phyloP scores from a whole-genome alignment of 345 rosid species.

The Citrus sp. region DNA sequence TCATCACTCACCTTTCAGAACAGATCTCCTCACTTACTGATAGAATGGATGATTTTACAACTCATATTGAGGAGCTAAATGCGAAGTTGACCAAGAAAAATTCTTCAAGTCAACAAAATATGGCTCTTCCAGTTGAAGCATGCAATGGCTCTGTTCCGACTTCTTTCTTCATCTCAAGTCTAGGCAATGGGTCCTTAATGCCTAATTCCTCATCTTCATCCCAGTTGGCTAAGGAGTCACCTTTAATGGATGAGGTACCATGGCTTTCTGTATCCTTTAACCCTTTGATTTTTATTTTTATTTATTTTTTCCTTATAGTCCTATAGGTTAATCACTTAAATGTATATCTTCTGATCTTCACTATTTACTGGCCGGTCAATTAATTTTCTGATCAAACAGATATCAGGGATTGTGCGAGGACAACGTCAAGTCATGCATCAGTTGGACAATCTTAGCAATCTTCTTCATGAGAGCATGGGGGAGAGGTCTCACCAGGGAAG shows the following conservation, averaged over 20 bases:
- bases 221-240: slow-evolving; percentile 73
- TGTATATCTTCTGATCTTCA: neutral
- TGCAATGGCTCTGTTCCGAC: slow-evolving; percentile 87
- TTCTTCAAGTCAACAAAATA: slow-evolving; percentile 63
- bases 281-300: neutral
- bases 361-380: neutral
- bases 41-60: slow-evolving; percentile 90
- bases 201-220: slow-evolving; percentile 73
- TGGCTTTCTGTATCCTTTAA: neutral
- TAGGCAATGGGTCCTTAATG: slow-evolving; percentile 76
- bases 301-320: no score
- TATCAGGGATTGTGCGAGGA: slow-evolving; percentile 55
- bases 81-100: slow-evolving; percentile 52
- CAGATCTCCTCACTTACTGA: slow-evolving; percentile 84
- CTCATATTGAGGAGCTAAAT: slow-evolving; percentile 69
- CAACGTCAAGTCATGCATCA: slow-evolving; percentile 80
- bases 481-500: slow-evolving; percentile 39
- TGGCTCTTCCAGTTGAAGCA: slow-evolving; percentile 57
- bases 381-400: slow-evolving; percentile 39
- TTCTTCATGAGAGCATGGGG: slow-evolving; percentile 47
- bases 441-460: slow-evolving; percentile 60
- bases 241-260: slow-evolving; percentile 80
- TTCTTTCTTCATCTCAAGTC: slow-evolving; percentile 72
- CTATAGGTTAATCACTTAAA: neutral
- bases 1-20: slow-evolving; percentile 78